Conservation (phyloP, 2,329 filamentous ascomycete genomes). For the Zymoseptoria pseudotritici region DNA sequence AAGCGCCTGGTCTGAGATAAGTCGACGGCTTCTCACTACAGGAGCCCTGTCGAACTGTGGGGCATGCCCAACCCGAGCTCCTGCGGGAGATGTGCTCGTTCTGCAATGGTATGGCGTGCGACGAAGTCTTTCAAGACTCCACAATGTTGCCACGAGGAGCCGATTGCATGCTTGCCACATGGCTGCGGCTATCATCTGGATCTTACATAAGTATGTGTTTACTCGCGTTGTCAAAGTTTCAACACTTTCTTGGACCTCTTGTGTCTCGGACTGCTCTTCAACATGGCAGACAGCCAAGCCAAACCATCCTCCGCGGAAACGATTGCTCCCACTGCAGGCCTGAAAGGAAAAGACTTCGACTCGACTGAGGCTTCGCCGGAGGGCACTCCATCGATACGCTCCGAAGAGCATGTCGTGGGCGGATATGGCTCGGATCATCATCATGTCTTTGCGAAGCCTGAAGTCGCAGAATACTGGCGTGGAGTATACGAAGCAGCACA, state of each 20-base stretch:
- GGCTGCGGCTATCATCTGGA: neutral
- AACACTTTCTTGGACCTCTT: neutral
- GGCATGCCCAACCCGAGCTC: neutral
- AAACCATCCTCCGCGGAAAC: neutral
- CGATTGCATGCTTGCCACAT: conserved; percentile 1
- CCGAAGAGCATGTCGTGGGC: conserved; percentile 11
- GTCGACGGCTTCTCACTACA: neutral
- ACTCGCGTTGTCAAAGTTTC: neutral
- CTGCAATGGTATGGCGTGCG: neutral
- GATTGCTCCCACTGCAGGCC: neutral
- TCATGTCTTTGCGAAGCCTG: conserved; percentile 42
- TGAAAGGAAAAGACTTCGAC: neutral
- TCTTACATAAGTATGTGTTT: neutral
- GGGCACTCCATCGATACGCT: conserved; percentile 5
- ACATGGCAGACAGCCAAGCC: neutral
- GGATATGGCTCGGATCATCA: conserved; percentile 12
- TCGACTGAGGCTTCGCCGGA: neutral
- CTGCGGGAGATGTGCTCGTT: neutral
- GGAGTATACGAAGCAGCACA: conserved; percentile 47
- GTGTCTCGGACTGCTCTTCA: neutral
- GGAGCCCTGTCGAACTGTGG: neutral
- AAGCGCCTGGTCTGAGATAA: neutral
- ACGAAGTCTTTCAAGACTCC: neutral
- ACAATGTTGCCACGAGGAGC: neutral
- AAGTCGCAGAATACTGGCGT: conserved; percentile 48